phyloP scores from a whole-genome alignment of 108 stramenopile species.

The Pseudonitzschia pungens region DNA sequence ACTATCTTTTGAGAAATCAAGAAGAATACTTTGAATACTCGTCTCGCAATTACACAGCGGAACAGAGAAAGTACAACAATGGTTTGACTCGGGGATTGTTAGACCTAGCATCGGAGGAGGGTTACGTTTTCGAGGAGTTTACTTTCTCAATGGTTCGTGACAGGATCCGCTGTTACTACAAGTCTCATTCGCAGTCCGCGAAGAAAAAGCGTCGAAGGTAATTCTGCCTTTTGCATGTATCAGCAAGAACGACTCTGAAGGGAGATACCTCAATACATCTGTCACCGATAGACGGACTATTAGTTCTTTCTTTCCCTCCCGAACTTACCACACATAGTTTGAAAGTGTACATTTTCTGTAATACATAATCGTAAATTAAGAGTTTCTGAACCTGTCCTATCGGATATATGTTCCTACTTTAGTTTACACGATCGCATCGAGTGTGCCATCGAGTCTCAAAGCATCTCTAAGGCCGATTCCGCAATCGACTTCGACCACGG shows the following conservation, averaged over 20 bases:
- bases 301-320: not conserved
- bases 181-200: slow-evolving; percentile 53
- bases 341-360: slow-evolving; percentile 8
- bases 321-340: not conserved
- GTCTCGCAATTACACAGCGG: slow-evolving; percentile 77
- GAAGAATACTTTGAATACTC: slow-evolving; percentile 55
- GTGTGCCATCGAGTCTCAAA: too few relatives aligned
- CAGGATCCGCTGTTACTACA: slow-evolving; percentile 71
- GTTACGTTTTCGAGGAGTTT: slow-evolving; percentile 79
- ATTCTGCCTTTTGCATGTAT: not conserved
- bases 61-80: slow-evolving; percentile 85
- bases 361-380: not conserved
- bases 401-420: too few relatives aligned
- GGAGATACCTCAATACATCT: not conserved
- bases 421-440: too few relatives aligned
- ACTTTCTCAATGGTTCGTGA: slow-evolving; percentile 60
- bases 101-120: slow-evolving; percentile 61
- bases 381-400: too few relatives aligned
- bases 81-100: slow-evolving; percentile 73
- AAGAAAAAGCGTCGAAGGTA: slow-evolving; percentile 41
- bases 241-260: not conserved
- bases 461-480: too few relatives aligned
- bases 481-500: too few relatives aligned
- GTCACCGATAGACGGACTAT: not conserved
- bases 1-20: slow-evolving; percentile 43